Conservation (phyloP, 257 asterid species). For the Capsicum rhomboideum region DNA sequence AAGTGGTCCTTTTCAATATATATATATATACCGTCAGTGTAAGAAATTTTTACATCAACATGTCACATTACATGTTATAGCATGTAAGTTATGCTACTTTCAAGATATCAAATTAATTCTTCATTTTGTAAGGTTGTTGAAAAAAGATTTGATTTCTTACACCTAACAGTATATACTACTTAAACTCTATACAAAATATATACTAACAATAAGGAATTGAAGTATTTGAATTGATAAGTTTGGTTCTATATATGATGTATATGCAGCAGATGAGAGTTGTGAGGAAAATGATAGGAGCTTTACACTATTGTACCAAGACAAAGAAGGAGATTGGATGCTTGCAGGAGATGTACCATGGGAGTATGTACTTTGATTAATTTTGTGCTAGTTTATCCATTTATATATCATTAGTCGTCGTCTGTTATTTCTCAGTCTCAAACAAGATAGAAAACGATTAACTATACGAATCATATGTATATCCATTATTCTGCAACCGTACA, state of each 20-base stretch:
- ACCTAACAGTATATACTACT: too few relatives aligned
- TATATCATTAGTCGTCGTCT: neutral
- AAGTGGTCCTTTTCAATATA: too few relatives aligned
- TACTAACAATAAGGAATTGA: neutral
- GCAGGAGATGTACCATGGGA: conserved; percentile 58
- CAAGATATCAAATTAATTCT: neutral
- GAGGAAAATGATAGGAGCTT: conserved; percentile 18
- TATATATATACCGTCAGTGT: too few relatives aligned
- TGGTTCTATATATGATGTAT: neutral
- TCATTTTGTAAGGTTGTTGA: too few relatives aligned
- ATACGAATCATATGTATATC: too few relatives aligned
- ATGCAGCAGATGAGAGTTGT: conserved; percentile 17
- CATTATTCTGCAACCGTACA: neutral
- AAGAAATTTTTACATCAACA: too few relatives aligned
- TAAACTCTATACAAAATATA: too few relatives aligned
- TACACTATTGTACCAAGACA: conserved; percentile 42
- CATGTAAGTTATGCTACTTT: too few relatives aligned
- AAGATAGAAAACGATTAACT: neutral
- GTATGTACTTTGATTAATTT: conserved; percentile 21
- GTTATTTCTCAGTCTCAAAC: neutral
- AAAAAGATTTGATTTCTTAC: too few relatives aligned
- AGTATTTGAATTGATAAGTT: neutral
- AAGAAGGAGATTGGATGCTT: conserved; percentile 56
- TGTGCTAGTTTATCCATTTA: neutral
- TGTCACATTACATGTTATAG: too few relatives aligned